These are phyloP conservation scores for Achaetomiella virescens DNA, from an alignment of 495 filamentous ascomycete genomes.

Conservation along the genomic window DNA sequence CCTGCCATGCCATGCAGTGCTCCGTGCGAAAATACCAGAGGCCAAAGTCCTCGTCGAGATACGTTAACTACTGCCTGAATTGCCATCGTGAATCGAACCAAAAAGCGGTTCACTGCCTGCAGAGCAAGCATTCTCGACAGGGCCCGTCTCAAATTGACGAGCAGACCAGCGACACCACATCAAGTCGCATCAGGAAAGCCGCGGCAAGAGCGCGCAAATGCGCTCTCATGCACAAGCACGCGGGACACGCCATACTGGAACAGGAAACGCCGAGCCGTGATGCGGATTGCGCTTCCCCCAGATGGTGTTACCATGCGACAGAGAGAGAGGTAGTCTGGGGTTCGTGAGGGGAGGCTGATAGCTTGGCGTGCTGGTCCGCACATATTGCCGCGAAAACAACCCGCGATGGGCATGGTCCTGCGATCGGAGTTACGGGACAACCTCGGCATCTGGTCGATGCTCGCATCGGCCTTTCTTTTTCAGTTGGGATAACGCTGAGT, in stretches of 20 bases:
- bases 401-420: background rate
- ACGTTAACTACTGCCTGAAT: too few relatives aligned
- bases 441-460: background rate
- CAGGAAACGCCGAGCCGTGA: background rate
- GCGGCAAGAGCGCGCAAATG: background rate
- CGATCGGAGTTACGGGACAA: background rate
- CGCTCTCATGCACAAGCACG: too few relatives aligned
- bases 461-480: too few relatives aligned
- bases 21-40: background rate
- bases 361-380: too few relatives aligned
- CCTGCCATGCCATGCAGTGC: conserved; percentile 13
- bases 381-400: background rate
- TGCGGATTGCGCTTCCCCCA: background rate
- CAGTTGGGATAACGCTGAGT: too few relatives aligned
- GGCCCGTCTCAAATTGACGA: too few relatives aligned
- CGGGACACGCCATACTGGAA: background rate
- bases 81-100: too few relatives aligned
- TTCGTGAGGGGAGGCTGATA: too few relatives aligned
- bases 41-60: background rate
- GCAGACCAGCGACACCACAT: background rate
- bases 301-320: background rate
- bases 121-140: too few relatives aligned
- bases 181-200: conserved; percentile 4
- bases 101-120: too few relatives aligned
- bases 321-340: too few relatives aligned